Percentiles rank a stretch among this genome's conserved stretches.
These are phyloP conservation scores for Aphanomyces invadans DNA, from an alignment of 352 stramenopile species.

Conservation along the genomic window DNA sequence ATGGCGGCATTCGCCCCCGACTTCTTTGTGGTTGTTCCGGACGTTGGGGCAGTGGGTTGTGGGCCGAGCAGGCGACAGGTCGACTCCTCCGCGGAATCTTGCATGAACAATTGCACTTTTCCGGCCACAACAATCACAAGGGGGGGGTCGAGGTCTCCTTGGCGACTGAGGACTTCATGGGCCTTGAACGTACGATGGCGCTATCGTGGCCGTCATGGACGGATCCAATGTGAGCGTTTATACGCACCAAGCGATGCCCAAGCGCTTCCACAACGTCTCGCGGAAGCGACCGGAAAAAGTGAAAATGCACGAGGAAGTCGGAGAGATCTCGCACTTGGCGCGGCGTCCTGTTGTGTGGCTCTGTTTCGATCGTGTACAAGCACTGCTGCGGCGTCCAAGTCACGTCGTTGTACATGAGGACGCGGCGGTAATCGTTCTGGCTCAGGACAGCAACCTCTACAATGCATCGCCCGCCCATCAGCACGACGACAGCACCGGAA, in stretches of 20 bases:
- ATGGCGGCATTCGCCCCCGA: background rate
- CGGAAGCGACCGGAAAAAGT: conserved; percentile 1
- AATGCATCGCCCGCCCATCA: background rate
- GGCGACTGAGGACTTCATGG: background rate
- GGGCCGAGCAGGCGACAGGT: background rate
- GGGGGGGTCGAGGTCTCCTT: background rate
- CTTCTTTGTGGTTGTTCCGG: background rate
- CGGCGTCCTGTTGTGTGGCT: background rate
- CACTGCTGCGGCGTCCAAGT: background rate
- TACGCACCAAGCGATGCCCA: background rate
- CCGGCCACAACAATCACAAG: conserved; percentile 10
- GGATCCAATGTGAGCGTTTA: background rate
- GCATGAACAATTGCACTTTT: background rate
- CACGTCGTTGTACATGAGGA: background rate
- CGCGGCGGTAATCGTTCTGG: background rate
- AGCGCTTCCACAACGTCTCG: background rate
- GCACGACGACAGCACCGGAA: background rate
- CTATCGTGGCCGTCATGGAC: background rate
- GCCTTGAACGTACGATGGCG: conserved; percentile 6
- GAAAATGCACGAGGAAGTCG: conserved; percentile 1
- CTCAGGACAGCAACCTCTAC: conserved; percentile 13
- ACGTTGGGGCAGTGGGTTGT: background rate
- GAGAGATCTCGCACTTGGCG: background rate
- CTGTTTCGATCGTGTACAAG: conserved; percentile 11
- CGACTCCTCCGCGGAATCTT: background rate